Percentiles rank a stretch among this genome's conserved stretches.
These are phyloP conservation scores for Chlamydomonas asymmetrica DNA, from an alignment of 139 green algal species.

Conservation along the genomic window DNA sequence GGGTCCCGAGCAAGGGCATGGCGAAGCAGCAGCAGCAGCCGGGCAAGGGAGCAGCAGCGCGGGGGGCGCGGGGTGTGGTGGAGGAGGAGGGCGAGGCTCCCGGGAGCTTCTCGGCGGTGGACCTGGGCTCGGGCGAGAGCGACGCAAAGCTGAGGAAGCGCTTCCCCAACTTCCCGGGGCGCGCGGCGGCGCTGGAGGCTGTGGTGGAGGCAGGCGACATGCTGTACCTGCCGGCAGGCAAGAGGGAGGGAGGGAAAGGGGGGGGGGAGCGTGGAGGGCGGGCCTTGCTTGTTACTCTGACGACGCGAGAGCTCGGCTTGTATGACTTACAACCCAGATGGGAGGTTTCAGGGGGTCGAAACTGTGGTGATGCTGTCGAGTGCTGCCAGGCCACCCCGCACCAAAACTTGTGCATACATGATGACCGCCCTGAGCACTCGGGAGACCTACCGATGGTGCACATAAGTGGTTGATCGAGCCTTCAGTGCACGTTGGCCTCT, in stretches of 20 bases:
- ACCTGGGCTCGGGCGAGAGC: slow-evolving; percentile 28
- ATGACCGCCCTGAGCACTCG: neutral
- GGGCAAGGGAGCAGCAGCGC: neutral
- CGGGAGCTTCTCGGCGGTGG: slow-evolving; percentile 24
- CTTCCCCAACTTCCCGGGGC: slow-evolving; percentile 71
- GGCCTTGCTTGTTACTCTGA: neutral
- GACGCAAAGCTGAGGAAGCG: slow-evolving; percentile 34
- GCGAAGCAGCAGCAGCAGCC: neutral
- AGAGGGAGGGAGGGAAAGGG: neutral
- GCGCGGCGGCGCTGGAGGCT: slow-evolving; percentile 46
- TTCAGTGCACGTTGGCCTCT: neutral
- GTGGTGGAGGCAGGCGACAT: slow-evolving; percentile 66
- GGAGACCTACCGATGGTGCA: neutral
- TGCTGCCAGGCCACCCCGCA: no score
- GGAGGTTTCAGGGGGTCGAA: no score
- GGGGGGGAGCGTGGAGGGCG: neutral
- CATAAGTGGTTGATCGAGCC: neutral
- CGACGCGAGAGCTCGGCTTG: no score
- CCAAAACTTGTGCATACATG: neutral
- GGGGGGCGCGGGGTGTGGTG: neutral
- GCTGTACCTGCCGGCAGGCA: slow-evolving; percentile 78
- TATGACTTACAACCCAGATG: no score
- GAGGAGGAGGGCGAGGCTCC: slow-evolving; percentile 20
- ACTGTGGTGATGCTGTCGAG: no score
- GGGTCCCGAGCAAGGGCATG: slow-evolving; percentile 7